A percentile compares a stretch with the other conserved stretches of the same genome.
Conservation (phyloP, 495 filamentous ascomycete species). For the Amphirosellinia nigrospora region DNA sequence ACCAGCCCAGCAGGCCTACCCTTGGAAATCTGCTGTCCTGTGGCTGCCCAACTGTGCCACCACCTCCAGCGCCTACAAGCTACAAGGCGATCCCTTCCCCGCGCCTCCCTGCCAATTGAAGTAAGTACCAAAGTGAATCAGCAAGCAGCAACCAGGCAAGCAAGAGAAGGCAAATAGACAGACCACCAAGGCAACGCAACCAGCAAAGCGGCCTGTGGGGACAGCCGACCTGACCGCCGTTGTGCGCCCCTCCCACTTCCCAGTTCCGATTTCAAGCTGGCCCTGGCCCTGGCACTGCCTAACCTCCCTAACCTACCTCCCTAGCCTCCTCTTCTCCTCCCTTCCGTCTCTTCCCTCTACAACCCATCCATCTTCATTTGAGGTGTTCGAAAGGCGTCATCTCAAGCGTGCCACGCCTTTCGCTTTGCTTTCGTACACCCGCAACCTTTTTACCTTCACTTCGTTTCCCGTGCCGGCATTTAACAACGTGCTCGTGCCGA, state of each 20-base stretch:
- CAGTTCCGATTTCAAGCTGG: background rate
- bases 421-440: background rate
- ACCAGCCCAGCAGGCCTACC: background rate
- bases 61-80: background rate
- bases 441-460: background rate
- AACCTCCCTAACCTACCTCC: conserved; percentile 7
- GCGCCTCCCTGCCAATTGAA: background rate
- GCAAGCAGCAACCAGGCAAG: background rate
- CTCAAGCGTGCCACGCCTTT: conserved; percentile 9
- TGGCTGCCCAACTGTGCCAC: conserved; percentile 15
- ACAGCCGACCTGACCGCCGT: conserved; percentile 2
- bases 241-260: background rate
- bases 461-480: background rate
- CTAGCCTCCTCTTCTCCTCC: conserved; percentile 18
- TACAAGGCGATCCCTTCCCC: background rate
- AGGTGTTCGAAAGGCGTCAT: conserved; percentile 24
- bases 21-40: background rate
- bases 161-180: background rate
- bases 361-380: conserved; percentile 10
- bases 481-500: conserved; percentile 8
- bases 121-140: too few species aligned
- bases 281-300: conserved; percentile 8
- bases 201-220: conserved; percentile 9
- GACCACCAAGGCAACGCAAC: conserved; percentile 1
- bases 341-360: conserved; percentile 16